Percentiles rank a stretch among this genome's conserved stretches.
phyloP scores from a whole-genome alignment of 441 rosid species.

The Capsella rubella region DNA sequence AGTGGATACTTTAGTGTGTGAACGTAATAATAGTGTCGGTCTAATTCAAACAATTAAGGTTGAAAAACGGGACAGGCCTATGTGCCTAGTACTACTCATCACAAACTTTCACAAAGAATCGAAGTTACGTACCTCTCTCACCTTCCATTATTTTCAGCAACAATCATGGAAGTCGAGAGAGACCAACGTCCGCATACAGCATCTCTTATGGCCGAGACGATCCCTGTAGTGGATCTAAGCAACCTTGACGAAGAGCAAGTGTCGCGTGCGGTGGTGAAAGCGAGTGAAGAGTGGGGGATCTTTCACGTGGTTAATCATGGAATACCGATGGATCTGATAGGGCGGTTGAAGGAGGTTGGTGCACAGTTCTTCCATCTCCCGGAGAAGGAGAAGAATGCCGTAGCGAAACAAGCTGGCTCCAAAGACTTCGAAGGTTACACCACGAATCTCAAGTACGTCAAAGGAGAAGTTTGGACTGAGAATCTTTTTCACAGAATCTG shows the following conservation, averaged over 20 bases:
- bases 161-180: constrained; percentile 48
- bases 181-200: constrained; percentile 40
- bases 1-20: neutral
- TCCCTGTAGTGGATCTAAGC: constrained; percentile 54
- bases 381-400: constrained; percentile 57
- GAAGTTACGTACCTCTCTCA: neutral
- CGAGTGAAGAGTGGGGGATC: constrained; percentile 56
- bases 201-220: constrained; percentile 5
- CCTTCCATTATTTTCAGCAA: neutral
- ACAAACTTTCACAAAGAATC: neutral
- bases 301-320: constrained; percentile 68
- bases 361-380: constrained; percentile 67
- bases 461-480: constrained; percentile 67
- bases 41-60: neutral
- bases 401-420: constrained; percentile 48
- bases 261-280: constrained; percentile 38
- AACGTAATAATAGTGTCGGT: neutral
- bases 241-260: constrained; percentile 37
- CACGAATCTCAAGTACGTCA: constrained; percentile 46
- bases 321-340: constrained; percentile 49
- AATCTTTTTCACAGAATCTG: constrained; percentile 74
- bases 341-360: constrained; percentile 57
- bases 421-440: constrained; percentile 63
- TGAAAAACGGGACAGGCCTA: no score
- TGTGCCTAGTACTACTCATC: neutral